These are phyloP conservation scores for Alternaria atra DNA, from an alignment of 2,329 filamentous ascomycete species.

Conservation along the genomic window DNA sequence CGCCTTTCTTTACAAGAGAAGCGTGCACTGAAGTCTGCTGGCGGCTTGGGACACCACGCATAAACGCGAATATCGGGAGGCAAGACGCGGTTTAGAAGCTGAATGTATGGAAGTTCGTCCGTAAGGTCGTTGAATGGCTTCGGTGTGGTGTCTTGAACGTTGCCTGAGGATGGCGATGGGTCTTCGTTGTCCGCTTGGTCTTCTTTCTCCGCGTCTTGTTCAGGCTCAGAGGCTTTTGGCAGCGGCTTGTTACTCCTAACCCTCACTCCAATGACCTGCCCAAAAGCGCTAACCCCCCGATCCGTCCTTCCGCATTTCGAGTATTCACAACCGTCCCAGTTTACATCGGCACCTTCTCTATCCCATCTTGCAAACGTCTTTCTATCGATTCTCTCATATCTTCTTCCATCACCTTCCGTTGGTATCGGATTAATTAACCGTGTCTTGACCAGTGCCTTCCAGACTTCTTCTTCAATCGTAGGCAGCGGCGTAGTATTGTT, in stretches of 20 bases:
- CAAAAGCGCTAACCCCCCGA: slow-evolving; percentile 92
- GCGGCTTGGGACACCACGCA: slow-evolving; percentile 89
- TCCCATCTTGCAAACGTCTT: slow-evolving; percentile 50
- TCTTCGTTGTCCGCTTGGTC: not conserved
- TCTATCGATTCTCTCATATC: slow-evolving; percentile 46
- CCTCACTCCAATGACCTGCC: slow-evolving; percentile 86
- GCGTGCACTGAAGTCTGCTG: slow-evolving; percentile 82
- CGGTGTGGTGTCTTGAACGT: slow-evolving; percentile 32
- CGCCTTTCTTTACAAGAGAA: slow-evolving; percentile 91
- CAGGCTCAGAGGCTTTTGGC: slow-evolving; percentile 26
- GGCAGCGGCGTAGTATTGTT: slow-evolving; percentile 73
- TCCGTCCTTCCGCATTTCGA: slow-evolving; percentile 96
- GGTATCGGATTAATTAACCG: slow-evolving; percentile 69
- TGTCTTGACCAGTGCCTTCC: slow-evolving; percentile 86
- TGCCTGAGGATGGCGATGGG: slow-evolving; percentile 7
- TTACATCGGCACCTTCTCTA: slow-evolving; percentile 61
- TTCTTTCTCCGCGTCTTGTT: slow-evolving; percentile 12
- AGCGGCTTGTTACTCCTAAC: slow-evolving; percentile 81
- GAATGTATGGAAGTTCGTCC: slow-evolving; percentile 86
- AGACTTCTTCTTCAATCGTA: slow-evolving; percentile 91
- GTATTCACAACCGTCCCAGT: slow-evolving; percentile 87
- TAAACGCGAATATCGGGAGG: slow-evolving; percentile 89
- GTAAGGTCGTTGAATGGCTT: slow-evolving; percentile 69
- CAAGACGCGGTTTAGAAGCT: slow-evolving; percentile 84
- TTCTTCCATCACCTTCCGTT: slow-evolving; percentile 21